These are phyloP conservation scores for Kurtzmaniella quercitrusa DNA, from an alignment of 1,139 yeast species.

Conservation along the genomic window DNA sequence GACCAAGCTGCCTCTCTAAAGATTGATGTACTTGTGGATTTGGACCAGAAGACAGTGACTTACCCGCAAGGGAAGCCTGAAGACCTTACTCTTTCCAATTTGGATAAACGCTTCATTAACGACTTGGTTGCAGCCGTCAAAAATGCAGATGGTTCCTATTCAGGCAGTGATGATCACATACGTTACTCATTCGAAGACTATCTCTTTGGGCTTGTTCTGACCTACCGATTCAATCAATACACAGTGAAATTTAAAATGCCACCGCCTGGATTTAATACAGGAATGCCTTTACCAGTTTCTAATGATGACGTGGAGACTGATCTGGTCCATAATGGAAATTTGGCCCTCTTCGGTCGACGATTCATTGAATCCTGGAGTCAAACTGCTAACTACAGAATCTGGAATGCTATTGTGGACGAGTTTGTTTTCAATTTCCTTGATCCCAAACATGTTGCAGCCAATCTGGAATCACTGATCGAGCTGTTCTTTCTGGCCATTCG, in stretches of 20 bases:
- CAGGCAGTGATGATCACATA: constrained; percentile 87
- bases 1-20: constrained; percentile 61
- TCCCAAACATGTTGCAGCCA: constrained; percentile 59
- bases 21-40: constrained; percentile 39
- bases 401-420: constrained; percentile 75
- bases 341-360: constrained; percentile 41
- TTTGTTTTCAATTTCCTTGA: constrained; percentile 84
- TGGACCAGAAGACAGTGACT: constrained; percentile 31
- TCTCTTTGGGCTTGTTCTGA: constrained; percentile 67
- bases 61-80: constrained; percentile 44
- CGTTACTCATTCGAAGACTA: constrained; percentile 90
- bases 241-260: constrained; percentile 36
- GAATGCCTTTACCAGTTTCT: constrained; percentile 6
- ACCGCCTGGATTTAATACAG: constrained; percentile 42
- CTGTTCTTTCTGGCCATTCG: constrained; percentile 3
- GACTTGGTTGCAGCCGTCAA: constrained; percentile 21
- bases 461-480: background rate
- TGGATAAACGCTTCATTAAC: constrained; percentile 75
- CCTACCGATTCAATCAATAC: constrained; percentile 67
- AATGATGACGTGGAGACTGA: constrained; percentile 9
- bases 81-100: constrained; percentile 50
- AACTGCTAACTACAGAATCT: constrained; percentile 66
- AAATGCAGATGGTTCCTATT: constrained; percentile 20
- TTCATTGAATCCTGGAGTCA: constrained; percentile 65
- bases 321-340: constrained; percentile 24